Conservation (phyloP, 176 grass and related monocot genomes). For the Carex scoparia region DNA sequence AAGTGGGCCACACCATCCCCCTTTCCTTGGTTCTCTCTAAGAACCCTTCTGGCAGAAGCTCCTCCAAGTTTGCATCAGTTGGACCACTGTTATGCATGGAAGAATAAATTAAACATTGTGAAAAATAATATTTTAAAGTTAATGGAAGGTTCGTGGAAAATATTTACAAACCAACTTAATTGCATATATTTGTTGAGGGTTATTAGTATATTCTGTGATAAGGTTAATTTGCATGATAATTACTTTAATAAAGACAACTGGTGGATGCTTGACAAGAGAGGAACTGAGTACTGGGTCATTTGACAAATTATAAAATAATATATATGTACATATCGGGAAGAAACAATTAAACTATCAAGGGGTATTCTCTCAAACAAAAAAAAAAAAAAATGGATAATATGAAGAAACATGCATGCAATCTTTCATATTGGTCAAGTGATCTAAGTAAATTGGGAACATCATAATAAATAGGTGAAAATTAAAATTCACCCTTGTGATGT, state of each 20-base stretch:
- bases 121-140: background rate
- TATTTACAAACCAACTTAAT: background rate
- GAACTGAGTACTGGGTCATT: background rate
- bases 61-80: constrained; percentile 14
- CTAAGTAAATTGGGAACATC: too few species aligned
- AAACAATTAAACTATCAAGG: background rate
- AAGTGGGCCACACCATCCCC: constrained; percentile 19
- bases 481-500: background rate
- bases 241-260: too few species aligned
- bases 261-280: background rate
- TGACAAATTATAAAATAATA: background rate
- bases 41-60: constrained; percentile 15
- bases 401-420: background rate
- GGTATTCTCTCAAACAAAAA: too few species aligned
- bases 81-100: background rate
- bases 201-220: too few species aligned
- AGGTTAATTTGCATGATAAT: too few species aligned
- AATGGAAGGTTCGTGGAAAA: background rate
- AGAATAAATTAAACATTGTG: background rate
- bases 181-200: too few species aligned
- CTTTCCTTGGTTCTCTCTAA: constrained; percentile 6
- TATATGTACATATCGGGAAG: background rate
- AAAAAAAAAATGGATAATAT: too few species aligned
- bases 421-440: background rate
- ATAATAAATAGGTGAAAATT: background rate